A percentile compares a stretch with the other conserved stretches of the same genome.
Conservation (phyloP, 2,329 filamentous ascomycete species). For the Paraphaeosphaeria minitans region DNA sequence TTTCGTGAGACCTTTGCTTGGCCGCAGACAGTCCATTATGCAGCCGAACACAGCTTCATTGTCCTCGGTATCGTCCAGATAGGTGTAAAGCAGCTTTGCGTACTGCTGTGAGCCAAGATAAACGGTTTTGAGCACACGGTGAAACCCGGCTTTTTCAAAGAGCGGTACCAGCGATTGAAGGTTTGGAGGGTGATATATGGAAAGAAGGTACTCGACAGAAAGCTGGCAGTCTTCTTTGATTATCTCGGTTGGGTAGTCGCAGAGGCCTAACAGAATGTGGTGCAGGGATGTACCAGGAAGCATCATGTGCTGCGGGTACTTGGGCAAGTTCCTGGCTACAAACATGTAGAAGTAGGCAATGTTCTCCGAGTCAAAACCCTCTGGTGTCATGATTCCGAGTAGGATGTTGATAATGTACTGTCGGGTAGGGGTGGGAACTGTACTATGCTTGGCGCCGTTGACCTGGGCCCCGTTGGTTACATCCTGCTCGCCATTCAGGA, state of each 20-base stretch:
- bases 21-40: conserved; percentile 74
- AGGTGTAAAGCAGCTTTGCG: conserved; percentile 75
- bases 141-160: conserved; percentile 82
- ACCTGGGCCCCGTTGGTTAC: conserved; percentile 59
- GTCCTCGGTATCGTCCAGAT: conserved; percentile 83
- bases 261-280: conserved; percentile 79
- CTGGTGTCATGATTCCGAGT: conserved; percentile 83
- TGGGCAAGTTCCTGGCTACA: conserved; percentile 90
- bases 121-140: conserved; percentile 86
- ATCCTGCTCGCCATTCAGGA: conserved; percentile 80
- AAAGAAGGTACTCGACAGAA: conserved; percentile 94
- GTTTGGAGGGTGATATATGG: conserved; percentile 88
- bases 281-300: conserved; percentile 86
- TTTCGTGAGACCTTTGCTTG: conserved; percentile 65
- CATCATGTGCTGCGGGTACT: conserved; percentile 94
- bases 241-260: conserved; percentile 78
- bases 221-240: conserved; percentile 92
- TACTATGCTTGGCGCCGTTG: conserved; percentile 55
- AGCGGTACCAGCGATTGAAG: conserved; percentile 75
- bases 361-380: conserved; percentile 77
- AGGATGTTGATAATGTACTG: conserved; percentile 93
- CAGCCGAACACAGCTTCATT: conserved; percentile 77
- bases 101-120: conserved; percentile 83
- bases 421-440: conserved; percentile 66
- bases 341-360: conserved; percentile 99